phyloP scores from a whole-genome alignment of 495 filamentous ascomycete species.

The Penicillium diatomitis region DNA sequence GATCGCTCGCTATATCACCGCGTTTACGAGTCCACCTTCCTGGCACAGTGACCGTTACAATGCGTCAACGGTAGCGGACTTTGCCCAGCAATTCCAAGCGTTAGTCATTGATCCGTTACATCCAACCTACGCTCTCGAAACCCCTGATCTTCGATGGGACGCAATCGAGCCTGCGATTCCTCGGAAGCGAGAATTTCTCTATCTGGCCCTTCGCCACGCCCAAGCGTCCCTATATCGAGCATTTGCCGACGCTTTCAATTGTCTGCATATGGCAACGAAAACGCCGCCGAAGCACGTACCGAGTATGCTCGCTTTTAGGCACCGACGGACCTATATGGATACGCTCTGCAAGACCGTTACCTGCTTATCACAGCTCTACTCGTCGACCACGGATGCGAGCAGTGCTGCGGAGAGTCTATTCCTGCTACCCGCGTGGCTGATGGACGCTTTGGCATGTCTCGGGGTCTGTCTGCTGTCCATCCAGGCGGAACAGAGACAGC shows the following conservation, averaged over 20 bases:
- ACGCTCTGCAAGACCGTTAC: constrained; percentile 5
- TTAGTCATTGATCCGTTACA: constrained; percentile 10
- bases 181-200: constrained; percentile 8
- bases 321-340: constrained; percentile 12
- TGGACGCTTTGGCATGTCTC: constrained; percentile 7
- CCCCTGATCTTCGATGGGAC: constrained; percentile 10
- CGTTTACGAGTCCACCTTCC: constrained; percentile 14
- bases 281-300: neutral
- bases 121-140: constrained; percentile 6
- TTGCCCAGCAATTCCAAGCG: constrained; percentile 11
- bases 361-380: constrained; percentile 6
- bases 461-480: constrained; percentile 12
- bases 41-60: constrained; percentile 9
- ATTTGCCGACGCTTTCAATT: constrained; percentile 13
- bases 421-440: constrained; percentile 4
- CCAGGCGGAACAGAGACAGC: constrained; percentile 5
- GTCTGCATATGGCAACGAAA: constrained; percentile 4
- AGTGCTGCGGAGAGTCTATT: constrained; percentile 5
- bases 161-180: constrained; percentile 1
- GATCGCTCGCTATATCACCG: constrained; percentile 8
- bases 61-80: constrained; percentile 6
- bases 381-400: constrained; percentile 1
- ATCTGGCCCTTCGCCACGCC: constrained; percentile 5
- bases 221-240: constrained; percentile 9
- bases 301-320: constrained; percentile 8